Percentiles rank a stretch among this genome's conserved stretches.
phyloP scores from a whole-genome alignment of 2,329 filamentous ascomycete species.

The Podosphaera leucotricha region DNA sequence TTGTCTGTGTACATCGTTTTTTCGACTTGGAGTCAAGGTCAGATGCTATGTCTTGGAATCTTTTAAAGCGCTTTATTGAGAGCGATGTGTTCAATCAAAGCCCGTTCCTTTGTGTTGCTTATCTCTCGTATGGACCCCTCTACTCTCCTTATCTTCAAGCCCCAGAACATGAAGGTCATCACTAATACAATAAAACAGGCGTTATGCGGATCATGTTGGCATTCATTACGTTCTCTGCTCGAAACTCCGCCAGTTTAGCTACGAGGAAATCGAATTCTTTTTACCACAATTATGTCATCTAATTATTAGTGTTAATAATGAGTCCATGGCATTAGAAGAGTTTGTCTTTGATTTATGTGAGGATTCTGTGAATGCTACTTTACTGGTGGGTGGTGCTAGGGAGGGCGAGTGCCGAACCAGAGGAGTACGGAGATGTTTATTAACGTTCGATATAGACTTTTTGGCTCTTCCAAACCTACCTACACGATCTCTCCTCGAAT shows the following conservation, averaged over 20 bases:
- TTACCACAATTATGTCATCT: slow-evolving; percentile 71
- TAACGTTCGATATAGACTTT: slow-evolving; percentile 36
- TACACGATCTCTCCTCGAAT: slow-evolving; percentile 53
- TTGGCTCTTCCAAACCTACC: slow-evolving; percentile 74
- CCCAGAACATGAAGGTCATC: not conserved
- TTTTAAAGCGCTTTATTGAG: slow-evolving; percentile 77
- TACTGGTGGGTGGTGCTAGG: slow-evolving; percentile 36
- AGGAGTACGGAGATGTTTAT: not conserved
- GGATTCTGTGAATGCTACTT: slow-evolving; percentile 63
- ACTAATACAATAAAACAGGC: slow-evolving; percentile 23
- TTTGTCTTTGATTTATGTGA: slow-evolving; percentile 70
- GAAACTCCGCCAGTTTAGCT: slow-evolving; percentile 71
- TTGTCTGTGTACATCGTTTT: not conserved
- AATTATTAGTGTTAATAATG: slow-evolving; percentile 70
- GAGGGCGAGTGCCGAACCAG: not conserved
- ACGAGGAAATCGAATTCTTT: slow-evolving; percentile 86
- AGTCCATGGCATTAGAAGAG: slow-evolving; percentile 77
- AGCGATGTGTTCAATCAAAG: slow-evolving; percentile 86
- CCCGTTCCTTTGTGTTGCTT: slow-evolving; percentile 69
- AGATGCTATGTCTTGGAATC: slow-evolving; percentile 66
- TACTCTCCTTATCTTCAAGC: slow-evolving; percentile 1
- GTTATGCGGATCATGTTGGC: slow-evolving; percentile 72
- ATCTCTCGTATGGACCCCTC: slow-evolving; percentile 42
- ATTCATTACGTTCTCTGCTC: slow-evolving; percentile 77
- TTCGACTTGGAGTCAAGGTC: slow-evolving; percentile 1